Evolutionary conservation across 805 yeast genomes (phyloP).

Genomic region (Candida parachauliodes): DNA sequence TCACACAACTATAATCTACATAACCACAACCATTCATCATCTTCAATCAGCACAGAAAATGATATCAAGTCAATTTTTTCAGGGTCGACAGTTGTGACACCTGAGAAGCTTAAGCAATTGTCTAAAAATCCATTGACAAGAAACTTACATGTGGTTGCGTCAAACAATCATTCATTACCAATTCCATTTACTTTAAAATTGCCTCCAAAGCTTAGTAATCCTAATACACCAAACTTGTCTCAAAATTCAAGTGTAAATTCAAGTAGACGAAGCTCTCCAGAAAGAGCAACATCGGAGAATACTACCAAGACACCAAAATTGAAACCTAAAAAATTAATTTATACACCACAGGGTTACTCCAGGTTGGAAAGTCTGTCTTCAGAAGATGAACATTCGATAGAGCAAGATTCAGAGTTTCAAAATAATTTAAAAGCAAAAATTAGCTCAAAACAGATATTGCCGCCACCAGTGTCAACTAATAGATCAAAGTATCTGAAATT

Average conservation of each 20-base stretch:
- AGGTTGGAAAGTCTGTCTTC: slow-evolving; percentile 25
- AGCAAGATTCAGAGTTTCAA: slow-evolving; percentile 1
- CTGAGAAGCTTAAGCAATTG: slow-evolving; percentile 23
- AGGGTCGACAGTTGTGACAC: slow-evolving; percentile 11
- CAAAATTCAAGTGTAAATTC: not conserved
- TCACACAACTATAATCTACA: not conserved
- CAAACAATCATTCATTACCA: slow-evolving; percentile 32
- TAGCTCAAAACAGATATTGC: not conserved
- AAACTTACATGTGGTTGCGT: slow-evolving; percentile 30
- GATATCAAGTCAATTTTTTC: slow-evolving; percentile 22
- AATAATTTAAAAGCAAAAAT: not conserved
- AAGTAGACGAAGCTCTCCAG: slow-evolving; percentile 12
- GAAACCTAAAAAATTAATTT: slow-evolving; percentile 21
- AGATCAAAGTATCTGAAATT: slow-evolving; percentile 25
- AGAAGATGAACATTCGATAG: slow-evolving; percentile 13
- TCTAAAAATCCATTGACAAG: slow-evolving; percentile 35
- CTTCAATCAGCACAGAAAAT: slow-evolving; percentile 18
- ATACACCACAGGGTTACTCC: slow-evolving; percentile 35
- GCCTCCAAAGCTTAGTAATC: slow-evolving; percentile 38
- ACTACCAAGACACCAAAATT: not conserved
- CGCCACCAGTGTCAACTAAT: slow-evolving; percentile 24
- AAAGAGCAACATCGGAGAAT: slow-evolving; percentile 8
- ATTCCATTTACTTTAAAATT: slow-evolving; percentile 39
- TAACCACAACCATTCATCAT: not conserved
- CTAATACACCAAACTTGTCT: slow-evolving; percentile 24